A percentile compares a stretch with the other conserved stretches of the same genome.
Conservation (phyloP, 2,329 filamentous ascomycete species). For the Colletotrichum higginsianum region DNA sequence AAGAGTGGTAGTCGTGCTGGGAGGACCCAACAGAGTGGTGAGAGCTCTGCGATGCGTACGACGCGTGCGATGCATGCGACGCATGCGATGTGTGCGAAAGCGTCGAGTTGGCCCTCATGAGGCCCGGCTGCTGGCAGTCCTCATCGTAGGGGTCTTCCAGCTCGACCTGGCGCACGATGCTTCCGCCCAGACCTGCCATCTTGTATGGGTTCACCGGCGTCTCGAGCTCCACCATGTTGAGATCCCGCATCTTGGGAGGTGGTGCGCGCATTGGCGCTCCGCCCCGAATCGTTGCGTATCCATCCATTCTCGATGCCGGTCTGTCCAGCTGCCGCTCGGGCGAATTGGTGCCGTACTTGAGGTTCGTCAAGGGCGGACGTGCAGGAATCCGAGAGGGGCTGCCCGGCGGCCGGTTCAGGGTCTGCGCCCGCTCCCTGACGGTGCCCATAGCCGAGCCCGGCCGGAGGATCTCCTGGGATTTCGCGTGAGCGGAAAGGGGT, state of each 20-base stretch:
- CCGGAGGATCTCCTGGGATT: constrained; percentile 37
- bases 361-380: constrained; percentile 77
- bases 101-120: constrained; percentile 59
- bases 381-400: constrained; percentile 80
- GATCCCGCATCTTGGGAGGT: constrained; percentile 93
- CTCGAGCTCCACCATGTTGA: constrained; percentile 69
- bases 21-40: constrained; percentile 44
- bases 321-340: constrained; percentile 74
- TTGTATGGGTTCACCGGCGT: constrained; percentile 66
- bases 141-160: constrained; percentile 93
- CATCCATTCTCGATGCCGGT: constrained; percentile 56
- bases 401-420: constrained; percentile 51
- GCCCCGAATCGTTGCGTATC: constrained; percentile 62
- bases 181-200: constrained; percentile 63
- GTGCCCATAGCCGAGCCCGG: constrained; percentile 41
- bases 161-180: constrained; percentile 72
- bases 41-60: constrained; percentile 53
- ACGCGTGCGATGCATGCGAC: constrained; percentile 44
- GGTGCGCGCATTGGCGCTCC: constrained; percentile 76
- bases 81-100: constrained; percentile 52
- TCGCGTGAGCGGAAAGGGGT: constrained; percentile 28
- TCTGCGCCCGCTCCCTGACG: constrained; percentile 41
- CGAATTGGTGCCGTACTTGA: constrained; percentile 83
- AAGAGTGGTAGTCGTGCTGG: constrained; percentile 57
- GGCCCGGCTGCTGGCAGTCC: constrained; percentile 51